Base-by-base conservation (phyloP, 2,329 filamentous ascomycete genomes). In the Fusarium pininemorale region DNA sequence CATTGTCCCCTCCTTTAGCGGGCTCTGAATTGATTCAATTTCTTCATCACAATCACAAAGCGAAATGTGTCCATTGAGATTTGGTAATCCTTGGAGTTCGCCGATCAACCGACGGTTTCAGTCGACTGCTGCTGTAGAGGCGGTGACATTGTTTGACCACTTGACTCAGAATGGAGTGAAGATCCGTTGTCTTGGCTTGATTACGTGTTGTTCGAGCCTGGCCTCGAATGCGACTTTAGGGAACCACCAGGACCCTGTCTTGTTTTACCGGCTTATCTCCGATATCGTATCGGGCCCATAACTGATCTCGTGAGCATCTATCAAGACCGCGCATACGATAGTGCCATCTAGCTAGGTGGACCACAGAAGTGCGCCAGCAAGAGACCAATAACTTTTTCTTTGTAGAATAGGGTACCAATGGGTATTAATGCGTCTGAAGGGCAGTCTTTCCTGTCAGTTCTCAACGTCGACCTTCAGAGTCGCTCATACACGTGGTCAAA, bases 281-380 rank as follows among this genome's bases (percentile, higher is more conserved):
- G 77, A 79, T 79, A 78, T 79, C 77, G 77, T 78, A 76, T 77
- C 70, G 73, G 56, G 48, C 30, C 65, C 61, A 44, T 58, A 20
- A 50, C 61, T 74, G 77, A 73, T 76, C 77, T 78, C 70, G 75
- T 78, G 77, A 75, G 73, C 69, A 54, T 38, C 62, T 32, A 45
- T 60, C 64, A 64, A 59, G 60, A 65, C 66, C 50, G 39, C 65
- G 53, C 66, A 66, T 63, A 56, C 60, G 56, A 73, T 75, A 75
- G 74, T 64, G 74, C 67, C 73, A 61, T 57, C 47, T 63, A 55
- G 68, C 15, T 35, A 35, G 51, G 64, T 70, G 47, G 51, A 41
- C 63, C 63, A 48, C 48, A 28, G 41, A 35, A 50, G 48, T 48
- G 44, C 39, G 37, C 35, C 30, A 28, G 39, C 38, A 39, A 53